Evolutionary conservation across 192 early-diverging fungal genomes (phyloP), one percentile per base, ranked within the genome.

Genomic region (Phycomyces nitens): DNA sequence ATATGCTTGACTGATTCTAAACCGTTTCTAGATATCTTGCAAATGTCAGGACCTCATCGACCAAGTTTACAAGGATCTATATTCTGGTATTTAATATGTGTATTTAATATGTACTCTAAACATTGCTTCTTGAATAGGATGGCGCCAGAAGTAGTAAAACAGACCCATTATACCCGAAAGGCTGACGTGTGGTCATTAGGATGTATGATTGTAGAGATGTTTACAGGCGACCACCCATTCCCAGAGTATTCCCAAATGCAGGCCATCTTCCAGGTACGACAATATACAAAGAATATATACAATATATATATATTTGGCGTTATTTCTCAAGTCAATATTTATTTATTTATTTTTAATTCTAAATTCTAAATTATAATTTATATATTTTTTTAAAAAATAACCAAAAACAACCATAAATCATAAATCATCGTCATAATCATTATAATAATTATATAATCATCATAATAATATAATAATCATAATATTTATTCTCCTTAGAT

Each of bases 91-190:
- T 15, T 41, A 21, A 39, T 23, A 1, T 34, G 29, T 34, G 29
- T 34, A 18, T 21, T n/a, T 23, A n/a, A n/a, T n/a, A n/a, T n/a
- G n/a, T n/a, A n/a, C n/a, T n/a, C n/a, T n/a, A n/a, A n/a, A n/a
- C n/a, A n/a, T n/a, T 47, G 2, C 12, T 2, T 47, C 12, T 47
- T 47, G n/a, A 18, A 18, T 58, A 58, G 64, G 97, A 98, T 98
- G 95, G 96, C 97, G n/a, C 97, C 96, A 21, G 97, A 98, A 76
- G 94, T 98, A 6, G 91, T 96, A 54, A 91, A 93, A 72, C 89
- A 92, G 72, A 93, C 90, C 4, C 87, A 90, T 38, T 97, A 97
- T 69, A 93, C 92, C 8, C 82, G 87, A 60, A 97, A 95, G 80
- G 93, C 91, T 22, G 93, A 95, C 68, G 92, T 95, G 39, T 96